Percentiles rank a stretch among this genome's conserved stretches.
Evolutionary conservation across 805 yeast species (phyloP).

Genomic region (Pichia ethanolica): DNA sequence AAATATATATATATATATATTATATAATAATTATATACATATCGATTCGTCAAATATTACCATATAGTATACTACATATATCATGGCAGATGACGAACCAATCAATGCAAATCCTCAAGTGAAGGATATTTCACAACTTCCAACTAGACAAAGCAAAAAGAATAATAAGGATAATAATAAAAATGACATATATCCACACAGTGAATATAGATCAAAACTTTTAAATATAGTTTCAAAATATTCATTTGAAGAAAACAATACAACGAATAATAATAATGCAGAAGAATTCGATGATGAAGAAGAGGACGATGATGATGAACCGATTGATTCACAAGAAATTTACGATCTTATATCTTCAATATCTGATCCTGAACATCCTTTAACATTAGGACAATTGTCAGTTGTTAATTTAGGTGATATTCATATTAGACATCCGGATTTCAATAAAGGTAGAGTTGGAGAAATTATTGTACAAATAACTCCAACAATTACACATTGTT

Average conservation of each 20-base stretch:
- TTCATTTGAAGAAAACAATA: neutral
- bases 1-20: no score
- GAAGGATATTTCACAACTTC: slow-evolving; percentile 66
- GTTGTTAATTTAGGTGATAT: slow-evolving; percentile 87
- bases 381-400: slow-evolving; percentile 87
- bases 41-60: no score
- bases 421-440: slow-evolving; percentile 51
- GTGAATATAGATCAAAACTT: neutral
- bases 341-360: slow-evolving; percentile 79
- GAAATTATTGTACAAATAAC: slow-evolving; percentile 80
- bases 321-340: slow-evolving; percentile 83
- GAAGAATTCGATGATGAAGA: neutral
- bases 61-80: no score
- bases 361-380: slow-evolving; percentile 96
- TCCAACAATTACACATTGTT: slow-evolving; percentile 97
- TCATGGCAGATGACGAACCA: slow-evolving; percentile 38
- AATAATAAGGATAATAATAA: neutral
- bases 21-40: no score
- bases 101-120: slow-evolving; percentile 90
- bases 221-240: neutral
- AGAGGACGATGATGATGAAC: slow-evolving; percentile 36
- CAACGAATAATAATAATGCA: neutral
- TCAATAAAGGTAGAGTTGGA: slow-evolving; percentile 44
- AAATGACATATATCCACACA: slow-evolving; percentile 1
- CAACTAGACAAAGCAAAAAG: slow-evolving; percentile 42